Evolutionary conservation across 345 rosid species (phyloP).

Genomic region (Eucalyptus decipiens): DNA sequence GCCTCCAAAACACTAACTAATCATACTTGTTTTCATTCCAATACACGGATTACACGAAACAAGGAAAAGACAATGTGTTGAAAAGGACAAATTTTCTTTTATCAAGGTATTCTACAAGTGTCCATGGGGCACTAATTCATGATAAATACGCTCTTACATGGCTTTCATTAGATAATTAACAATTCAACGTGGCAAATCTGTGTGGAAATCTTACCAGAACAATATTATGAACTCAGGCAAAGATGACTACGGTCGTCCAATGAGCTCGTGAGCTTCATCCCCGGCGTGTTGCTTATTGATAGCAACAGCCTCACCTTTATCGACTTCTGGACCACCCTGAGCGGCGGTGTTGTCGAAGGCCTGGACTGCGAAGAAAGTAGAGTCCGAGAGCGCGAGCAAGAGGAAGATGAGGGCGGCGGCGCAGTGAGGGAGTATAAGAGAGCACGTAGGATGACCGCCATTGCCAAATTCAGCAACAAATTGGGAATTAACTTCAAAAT

Average conservation of each 20-base stretch:
- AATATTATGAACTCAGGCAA: not conserved
- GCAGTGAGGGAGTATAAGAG: not conserved
- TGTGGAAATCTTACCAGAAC: not conserved
- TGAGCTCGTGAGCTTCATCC: not conserved
- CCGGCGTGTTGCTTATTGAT: not conserved
- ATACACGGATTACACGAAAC: not conserved
- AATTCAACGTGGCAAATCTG: not conserved
- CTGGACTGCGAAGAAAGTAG: not conserved
- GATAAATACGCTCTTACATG: not conserved
- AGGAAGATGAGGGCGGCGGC: not conserved
- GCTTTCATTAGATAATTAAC: not conserved
- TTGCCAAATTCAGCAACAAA: not conserved
- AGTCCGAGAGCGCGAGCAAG: not conserved
- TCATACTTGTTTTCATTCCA: not conserved
- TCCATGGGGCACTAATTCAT: not conserved
- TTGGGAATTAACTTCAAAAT: not conserved
- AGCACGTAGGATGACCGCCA: not conserved
- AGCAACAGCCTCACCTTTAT: not conserved
- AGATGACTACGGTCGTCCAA: not conserved
- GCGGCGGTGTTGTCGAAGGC: not conserved
- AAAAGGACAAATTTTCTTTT: not conserved
- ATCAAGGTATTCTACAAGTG: not conserved
- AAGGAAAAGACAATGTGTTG: not conserved
- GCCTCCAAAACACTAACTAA: not conserved
- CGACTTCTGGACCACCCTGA: not conserved